Conservation (phyloP, 768 basidiomycete species). For the Tulasnella sp. region DNA sequence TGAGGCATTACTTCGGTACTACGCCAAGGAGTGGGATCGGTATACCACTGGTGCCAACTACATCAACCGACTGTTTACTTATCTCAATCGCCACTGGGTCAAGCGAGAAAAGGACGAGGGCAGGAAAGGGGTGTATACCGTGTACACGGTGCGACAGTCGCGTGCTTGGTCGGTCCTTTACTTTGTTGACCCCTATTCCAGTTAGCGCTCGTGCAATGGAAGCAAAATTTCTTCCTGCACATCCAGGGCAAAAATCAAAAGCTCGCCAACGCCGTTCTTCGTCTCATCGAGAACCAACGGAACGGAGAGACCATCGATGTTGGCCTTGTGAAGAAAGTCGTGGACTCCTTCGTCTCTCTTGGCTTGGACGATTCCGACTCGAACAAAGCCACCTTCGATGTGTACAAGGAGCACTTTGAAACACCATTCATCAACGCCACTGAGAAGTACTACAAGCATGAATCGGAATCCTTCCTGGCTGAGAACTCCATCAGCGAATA, state of each 20-base stretch:
- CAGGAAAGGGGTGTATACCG: slow-evolving; percentile 85
- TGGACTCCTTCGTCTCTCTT: slow-evolving; percentile 89
- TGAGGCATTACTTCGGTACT: slow-evolving; percentile 81
- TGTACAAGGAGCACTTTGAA: slow-evolving; percentile 90
- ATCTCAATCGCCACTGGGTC: slow-evolving; percentile 98
- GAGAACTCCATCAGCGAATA: slow-evolving; percentile 90
- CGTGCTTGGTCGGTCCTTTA: background rate
- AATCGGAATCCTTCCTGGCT: slow-evolving; percentile 83
- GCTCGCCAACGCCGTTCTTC: slow-evolving; percentile 78
- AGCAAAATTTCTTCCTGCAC: slow-evolving; percentile 76
- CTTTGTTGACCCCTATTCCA: slow-evolving; percentile 26
- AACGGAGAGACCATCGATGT: slow-evolving; percentile 93
- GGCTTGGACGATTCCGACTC: slow-evolving; percentile 69
- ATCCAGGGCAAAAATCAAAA: slow-evolving; percentile 77
- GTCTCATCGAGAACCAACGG: slow-evolving; percentile 85
- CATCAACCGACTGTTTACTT: slow-evolving; percentile 94
- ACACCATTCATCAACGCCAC: slow-evolving; percentile 80
- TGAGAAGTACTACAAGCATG: slow-evolving; percentile 83
- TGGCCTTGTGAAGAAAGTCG: slow-evolving; percentile 84
- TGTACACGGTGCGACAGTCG: slow-evolving; percentile 72
- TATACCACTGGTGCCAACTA: slow-evolving; percentile 97
- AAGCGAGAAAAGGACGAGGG: slow-evolving; percentile 97
- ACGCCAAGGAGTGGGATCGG: slow-evolving; percentile 87
- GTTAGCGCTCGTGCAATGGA: slow-evolving; percentile 98
- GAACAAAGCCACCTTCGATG: slow-evolving; percentile 46